Conservation (phyloP, 768 basidiomycete species). For the Tricholoma bakamatsutake region DNA sequence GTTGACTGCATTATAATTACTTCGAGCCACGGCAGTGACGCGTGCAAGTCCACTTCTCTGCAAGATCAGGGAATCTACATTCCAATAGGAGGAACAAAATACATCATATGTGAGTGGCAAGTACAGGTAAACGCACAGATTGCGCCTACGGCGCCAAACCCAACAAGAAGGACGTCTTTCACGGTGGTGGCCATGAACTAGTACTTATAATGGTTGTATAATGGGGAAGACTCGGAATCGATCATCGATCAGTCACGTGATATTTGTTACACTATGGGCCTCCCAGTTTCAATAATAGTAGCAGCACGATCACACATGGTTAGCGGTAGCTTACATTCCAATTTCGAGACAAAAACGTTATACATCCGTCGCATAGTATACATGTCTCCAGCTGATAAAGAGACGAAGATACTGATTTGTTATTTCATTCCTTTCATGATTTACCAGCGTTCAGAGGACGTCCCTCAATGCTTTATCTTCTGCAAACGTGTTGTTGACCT, state of each 20-base stretch:
- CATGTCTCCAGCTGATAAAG: not conserved
- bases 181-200: slow-evolving; percentile 1
- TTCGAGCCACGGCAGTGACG: slow-evolving; percentile 69
- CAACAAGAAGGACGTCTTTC: slow-evolving; percentile 52
- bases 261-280: too few relatives aligned
- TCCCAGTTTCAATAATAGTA: too few relatives aligned
- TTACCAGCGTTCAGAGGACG: not conserved
- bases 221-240: too few relatives aligned
- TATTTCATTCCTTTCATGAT: not conserved
- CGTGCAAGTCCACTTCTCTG: slow-evolving; percentile 51
- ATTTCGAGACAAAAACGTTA: too few relatives aligned
- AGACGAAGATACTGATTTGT: not conserved
- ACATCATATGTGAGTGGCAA: not conserved
- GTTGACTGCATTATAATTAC: slow-evolving; percentile 56
- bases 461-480: not conserved
- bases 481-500: slow-evolving; percentile 2
- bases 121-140: slow-evolving; percentile 39
- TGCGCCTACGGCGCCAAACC: slow-evolving; percentile 61
- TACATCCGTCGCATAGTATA: not conserved
- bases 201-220: too few relatives aligned
- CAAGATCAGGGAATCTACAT: slow-evolving; percentile 49
- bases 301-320: too few relatives aligned
- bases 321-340: too few relatives aligned
- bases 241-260: too few relatives aligned
- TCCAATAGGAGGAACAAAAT: not conserved